Conservation (phyloP, 2,329 filamentous ascomycete species). For the Pseudofabraea citricarpa region DNA sequence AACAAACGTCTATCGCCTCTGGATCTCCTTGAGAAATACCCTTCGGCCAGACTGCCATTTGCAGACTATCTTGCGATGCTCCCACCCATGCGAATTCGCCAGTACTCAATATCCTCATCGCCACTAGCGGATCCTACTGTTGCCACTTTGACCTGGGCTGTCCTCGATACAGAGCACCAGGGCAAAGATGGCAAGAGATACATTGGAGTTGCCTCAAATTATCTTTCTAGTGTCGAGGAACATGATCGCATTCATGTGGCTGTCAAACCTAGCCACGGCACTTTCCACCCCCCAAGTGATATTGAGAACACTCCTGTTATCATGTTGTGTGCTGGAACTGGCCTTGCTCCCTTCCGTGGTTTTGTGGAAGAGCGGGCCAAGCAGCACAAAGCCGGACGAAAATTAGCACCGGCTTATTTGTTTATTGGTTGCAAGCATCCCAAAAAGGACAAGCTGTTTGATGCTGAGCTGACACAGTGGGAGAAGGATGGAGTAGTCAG, state of each 20-base stretch:
- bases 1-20: constrained; percentile 59
- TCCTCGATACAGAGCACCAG: constrained; percentile 53
- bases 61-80: constrained; percentile 66
- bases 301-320: constrained; percentile 26
- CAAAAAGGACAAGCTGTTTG: constrained; percentile 17
- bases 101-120: constrained; percentile 76
- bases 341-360: constrained; percentile 42
- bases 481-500: constrained; percentile 19
- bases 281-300: constrained; percentile 25
- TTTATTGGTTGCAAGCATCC: constrained; percentile 23
- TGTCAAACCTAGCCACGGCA: constrained; percentile 25
- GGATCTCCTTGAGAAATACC: constrained; percentile 64
- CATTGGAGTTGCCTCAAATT: constrained; percentile 57
- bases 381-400: constrained; percentile 32
- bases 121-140: constrained; percentile 53
- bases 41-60: constrained; percentile 55
- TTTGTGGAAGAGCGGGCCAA: constrained; percentile 43
- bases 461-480: constrained; percentile 17
- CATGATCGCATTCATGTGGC: constrained; percentile 37
- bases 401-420: constrained; percentile 19
- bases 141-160: constrained; percentile 63
- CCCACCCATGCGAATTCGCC: constrained; percentile 71
- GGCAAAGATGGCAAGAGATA: constrained; percentile 42
- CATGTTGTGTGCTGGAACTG: constrained; percentile 31
- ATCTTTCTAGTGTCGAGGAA: constrained; percentile 45